Evolutionary conservation across 257 asterid genomes (phyloP), one percentile per base, ranked within the genome.

Genomic region (Solanum chmielewskii): DNA sequence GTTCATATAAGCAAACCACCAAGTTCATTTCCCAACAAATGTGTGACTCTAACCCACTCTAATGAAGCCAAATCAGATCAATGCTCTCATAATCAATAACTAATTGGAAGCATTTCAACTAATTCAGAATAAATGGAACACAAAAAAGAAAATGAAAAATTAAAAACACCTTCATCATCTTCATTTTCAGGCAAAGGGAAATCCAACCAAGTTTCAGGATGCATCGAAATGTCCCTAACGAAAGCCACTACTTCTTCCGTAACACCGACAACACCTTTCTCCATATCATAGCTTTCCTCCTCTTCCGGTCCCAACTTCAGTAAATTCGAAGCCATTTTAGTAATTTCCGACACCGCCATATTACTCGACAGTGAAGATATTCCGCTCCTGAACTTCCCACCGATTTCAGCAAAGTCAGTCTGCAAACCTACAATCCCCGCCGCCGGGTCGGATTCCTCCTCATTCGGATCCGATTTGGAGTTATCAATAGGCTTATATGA

Each of bases 181-280:
- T 71, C 94, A 84, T 85, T 90, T n/a, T 92, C 92, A 37, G 93
- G 93, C 35, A 95, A 87, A 23, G 98, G 99, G 84, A 97, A 95
- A 91, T 95, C 95, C 91, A 95, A 86, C 99, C 99, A 97, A 62
- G 99, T 97, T 92, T 93, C 98, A 0, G 97, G 98, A 91, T 97
- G 98, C 95, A 92, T 87, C 52, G 98, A 92, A 23, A 95, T 90
- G 52, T 97, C 97, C 70, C 95, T 93, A 0, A 91, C 97, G 83
- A 95, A 97, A 39, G 91, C 92, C 89, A 94, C 94, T 81, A 94
- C 98, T 86, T 97, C 98, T 90, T 94, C 95, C 42, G 94, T 95
- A 85, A 95, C 96, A 47, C 99, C 99, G 35, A 95, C 90, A 27
- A 89, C 95, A 80, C 93, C 96, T 45, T 68, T 41, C 9, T 71